A percentile compares a stretch with the other conserved stretches of the same genome.
phyloP scores from a whole-genome alignment of 805 yeast genomes.

The Maudiozyma bulderi region DNA sequence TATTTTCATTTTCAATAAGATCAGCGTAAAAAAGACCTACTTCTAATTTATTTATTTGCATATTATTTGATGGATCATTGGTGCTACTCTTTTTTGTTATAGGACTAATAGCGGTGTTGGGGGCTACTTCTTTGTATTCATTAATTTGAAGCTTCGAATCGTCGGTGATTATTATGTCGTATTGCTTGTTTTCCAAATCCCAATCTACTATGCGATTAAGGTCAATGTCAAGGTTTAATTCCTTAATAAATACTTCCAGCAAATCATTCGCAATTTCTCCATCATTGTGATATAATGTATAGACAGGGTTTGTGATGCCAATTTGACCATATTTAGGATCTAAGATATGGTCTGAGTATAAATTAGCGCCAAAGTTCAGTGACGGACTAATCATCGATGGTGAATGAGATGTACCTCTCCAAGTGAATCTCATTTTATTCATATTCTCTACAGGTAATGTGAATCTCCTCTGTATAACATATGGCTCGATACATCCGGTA shows the following conservation, averaged over 20 bases:
- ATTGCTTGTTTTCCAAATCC: slow-evolving; percentile 6
- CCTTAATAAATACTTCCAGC: neutral
- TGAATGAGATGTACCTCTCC: neutral
- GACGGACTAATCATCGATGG: neutral
- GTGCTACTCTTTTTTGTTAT: slow-evolving; percentile 3
- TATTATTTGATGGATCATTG: neutral
- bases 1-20: slow-evolving; percentile 13
- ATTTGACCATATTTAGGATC: neutral
- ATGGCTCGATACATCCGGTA: neutral
- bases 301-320: neutral
- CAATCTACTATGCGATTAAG: neutral
- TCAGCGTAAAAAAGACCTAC: slow-evolving; percentile 24
- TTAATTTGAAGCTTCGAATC: slow-evolving; percentile 8
- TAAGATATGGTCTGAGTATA: neutral
- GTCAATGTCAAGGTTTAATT: neutral
- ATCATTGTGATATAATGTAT: neutral
- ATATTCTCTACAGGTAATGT: neutral
- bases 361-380: neutral
- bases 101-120: slow-evolving; percentile 2
- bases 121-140: slow-evolving; percentile 11
- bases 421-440: neutral
- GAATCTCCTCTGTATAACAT: neutral
- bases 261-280: neutral
- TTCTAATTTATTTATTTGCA: slow-evolving; percentile 14
- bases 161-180: slow-evolving; percentile 10